Base-by-base conservation (phyloP, 2,329 filamentous ascomycete genomes). In the Fusarium protoensiforme region DNA sequence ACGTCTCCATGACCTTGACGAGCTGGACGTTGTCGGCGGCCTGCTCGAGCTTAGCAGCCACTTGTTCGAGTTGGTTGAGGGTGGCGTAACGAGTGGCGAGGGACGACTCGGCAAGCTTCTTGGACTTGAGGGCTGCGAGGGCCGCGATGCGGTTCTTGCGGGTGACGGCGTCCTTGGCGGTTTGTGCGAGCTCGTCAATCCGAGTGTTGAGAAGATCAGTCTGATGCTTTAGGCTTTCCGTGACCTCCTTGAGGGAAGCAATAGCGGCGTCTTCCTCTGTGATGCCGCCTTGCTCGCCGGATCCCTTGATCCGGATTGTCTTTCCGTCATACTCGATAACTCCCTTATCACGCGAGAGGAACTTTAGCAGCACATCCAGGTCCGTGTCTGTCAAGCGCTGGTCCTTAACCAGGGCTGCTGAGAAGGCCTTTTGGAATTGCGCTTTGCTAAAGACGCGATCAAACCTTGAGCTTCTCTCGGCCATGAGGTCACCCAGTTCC, bases 21-120 rank as follows among this genome's bases (percentile, higher is more conserved):
- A 98, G 89, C 76, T 94, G 92, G 10, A 97, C 91, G 72, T 98
- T 94, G 81, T 95, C 93, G 0, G 91, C 88, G 0, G 96, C 96
- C 81, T 96, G 92, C 80, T 98, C 92, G 61, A 99, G 93, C 78
- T 92, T 93, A n/a, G 87, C 83, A 62, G 94, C 93, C 0, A 97
- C 92, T 71, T 94, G 91, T 82, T 98, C 95, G 2, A 99, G 88
- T 81, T 98, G 95, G 46, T 87, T 85, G 3, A 98, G 88, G 0
- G 93, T 93, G 10, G 91, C 91, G 33, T 92, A 90, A 14, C 95
- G 91, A 72, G 91, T 90, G 33, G 90, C 85, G 0, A 98, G 87
- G 13, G 91, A 93, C 3, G 89, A 85, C 81, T 98, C 95, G 31
- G 93, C 91, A 9, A 93, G 85, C 81, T 96, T 98, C 85, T 94